Evolutionary conservation across 2,329 filamentous ascomycete genomes (phyloP).

Genomic region (Pyricularia pennisetigena): DNA sequence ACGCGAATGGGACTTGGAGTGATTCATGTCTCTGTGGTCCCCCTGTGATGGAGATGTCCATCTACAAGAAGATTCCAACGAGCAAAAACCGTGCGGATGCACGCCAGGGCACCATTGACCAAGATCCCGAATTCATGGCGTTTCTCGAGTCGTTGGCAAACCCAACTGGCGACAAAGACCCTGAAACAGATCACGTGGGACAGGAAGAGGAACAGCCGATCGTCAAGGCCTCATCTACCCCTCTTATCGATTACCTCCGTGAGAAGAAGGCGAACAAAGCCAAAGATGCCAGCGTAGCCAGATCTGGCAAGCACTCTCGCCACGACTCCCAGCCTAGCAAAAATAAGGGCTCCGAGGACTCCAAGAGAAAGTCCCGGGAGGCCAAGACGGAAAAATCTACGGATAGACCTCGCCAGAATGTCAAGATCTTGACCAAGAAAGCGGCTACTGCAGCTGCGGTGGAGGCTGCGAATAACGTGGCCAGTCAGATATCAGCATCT

Average conservation of each 20-base stretch:
- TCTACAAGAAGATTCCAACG: slow-evolving; percentile 73
- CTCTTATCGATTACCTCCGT: slow-evolving; percentile 78
- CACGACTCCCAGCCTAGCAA: slow-evolving; percentile 44
- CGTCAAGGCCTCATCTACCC: slow-evolving; percentile 66
- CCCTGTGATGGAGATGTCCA: slow-evolving; percentile 70
- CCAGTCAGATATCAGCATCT: slow-evolving; percentile 21
- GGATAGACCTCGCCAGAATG: slow-evolving; percentile 45
- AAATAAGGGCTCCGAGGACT: slow-evolving; percentile 24
- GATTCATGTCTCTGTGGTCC: slow-evolving; percentile 67
- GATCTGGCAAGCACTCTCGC: slow-evolving; percentile 44
- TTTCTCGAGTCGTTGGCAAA: slow-evolving; percentile 86
- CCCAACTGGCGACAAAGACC: slow-evolving; percentile 39
- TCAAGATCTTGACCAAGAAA: slow-evolving; percentile 55
- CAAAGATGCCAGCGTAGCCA: slow-evolving; percentile 45
- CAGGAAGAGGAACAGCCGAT: slow-evolving; percentile 42
- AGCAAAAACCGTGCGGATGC: slow-evolving; percentile 68
- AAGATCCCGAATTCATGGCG: slow-evolving; percentile 89
- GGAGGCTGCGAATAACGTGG: slow-evolving; percentile 32
- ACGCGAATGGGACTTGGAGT: slow-evolving; percentile 67
- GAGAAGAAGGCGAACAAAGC: slow-evolving; percentile 79
- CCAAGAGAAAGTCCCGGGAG: slow-evolving; percentile 29
- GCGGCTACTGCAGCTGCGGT: slow-evolving; percentile 37
- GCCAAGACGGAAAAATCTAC: slow-evolving; percentile 43
- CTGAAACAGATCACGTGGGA: slow-evolving; percentile 32
- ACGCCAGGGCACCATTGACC: slow-evolving; percentile 89